A percentile compares a stretch with the other conserved stretches of the same genome.
Conservation (phyloP, 2,329 filamentous ascomycete genomes). For the Xylariaceae sp. region DNA sequence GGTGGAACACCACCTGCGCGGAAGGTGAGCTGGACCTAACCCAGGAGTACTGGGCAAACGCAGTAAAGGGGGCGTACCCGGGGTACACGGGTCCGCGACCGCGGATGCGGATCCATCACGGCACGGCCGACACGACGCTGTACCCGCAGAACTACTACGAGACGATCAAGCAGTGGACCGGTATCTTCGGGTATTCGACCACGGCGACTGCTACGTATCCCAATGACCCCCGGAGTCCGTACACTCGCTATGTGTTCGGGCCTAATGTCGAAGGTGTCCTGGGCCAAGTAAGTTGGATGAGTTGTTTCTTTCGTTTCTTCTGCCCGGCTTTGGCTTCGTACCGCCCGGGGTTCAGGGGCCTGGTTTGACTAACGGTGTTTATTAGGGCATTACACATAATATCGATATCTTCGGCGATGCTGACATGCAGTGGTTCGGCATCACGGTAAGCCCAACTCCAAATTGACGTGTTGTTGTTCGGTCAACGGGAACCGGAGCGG, state of each 20-base stretch:
- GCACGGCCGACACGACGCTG: conserved; percentile 33
- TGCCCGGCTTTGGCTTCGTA: not conserved
- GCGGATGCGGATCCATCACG: conserved; percentile 35
- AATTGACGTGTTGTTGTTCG: not conserved
- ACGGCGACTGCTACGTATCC: conserved; percentile 16
- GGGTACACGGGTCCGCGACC: conserved; percentile 33
- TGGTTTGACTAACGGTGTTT: not conserved
- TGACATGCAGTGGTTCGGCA: conserved; percentile 26
- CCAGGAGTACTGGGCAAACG: conserved; percentile 45
- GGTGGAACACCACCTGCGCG: conserved; percentile 52
- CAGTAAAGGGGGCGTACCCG: conserved; percentile 40
- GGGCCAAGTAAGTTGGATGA: conserved; percentile 14
- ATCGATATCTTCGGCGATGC: conserved; percentile 23
- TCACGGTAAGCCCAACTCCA: conserved; percentile 11
- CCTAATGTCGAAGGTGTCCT: conserved; percentile 24
- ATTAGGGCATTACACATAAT: conserved; percentile 21
- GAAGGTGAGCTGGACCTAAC: conserved; percentile 42
- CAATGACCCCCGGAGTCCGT: conserved; percentile 17
- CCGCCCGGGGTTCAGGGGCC: not conserved
- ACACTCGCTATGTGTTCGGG: conserved; percentile 25
- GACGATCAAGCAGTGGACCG: conserved; percentile 37
- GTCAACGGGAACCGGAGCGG: not conserved
- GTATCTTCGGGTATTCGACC: conserved; percentile 35
- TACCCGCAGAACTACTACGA: conserved; percentile 32
- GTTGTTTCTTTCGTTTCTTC: not conserved